Evolutionary conservation across 768 basidiomycete genomes (phyloP).

Genomic region (Trametes coccinea): DNA sequence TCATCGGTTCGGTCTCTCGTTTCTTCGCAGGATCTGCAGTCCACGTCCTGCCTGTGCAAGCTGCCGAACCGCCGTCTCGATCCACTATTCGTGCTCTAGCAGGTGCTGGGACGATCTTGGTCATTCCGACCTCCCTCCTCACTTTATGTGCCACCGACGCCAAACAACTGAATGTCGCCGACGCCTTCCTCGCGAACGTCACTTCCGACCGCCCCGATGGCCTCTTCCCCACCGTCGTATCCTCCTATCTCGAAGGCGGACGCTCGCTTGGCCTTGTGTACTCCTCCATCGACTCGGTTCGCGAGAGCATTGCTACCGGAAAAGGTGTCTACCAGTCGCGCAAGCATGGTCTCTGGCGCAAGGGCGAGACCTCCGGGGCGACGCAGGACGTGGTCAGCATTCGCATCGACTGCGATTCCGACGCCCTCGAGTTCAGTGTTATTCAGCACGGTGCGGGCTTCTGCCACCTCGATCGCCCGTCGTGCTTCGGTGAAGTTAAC

Average conservation of each 20-base stretch:
- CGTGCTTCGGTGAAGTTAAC: slow-evolving; percentile 85
- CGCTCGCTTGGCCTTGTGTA: slow-evolving; percentile 91
- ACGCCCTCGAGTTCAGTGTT: slow-evolving; percentile 89
- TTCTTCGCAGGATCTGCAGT: slow-evolving; percentile 69
- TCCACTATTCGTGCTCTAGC: slow-evolving; percentile 61
- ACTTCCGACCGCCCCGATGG: slow-evolving; percentile 88
- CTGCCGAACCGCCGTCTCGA: slow-evolving; percentile 53
- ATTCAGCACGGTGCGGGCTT: slow-evolving; percentile 89
- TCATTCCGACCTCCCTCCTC: slow-evolving; percentile 73
- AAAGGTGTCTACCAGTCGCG: slow-evolving; percentile 96
- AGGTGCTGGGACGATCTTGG: slow-evolving; percentile 60
- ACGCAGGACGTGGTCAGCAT: slow-evolving; percentile 86
- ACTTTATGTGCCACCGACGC: slow-evolving; percentile 55
- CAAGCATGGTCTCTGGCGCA: slow-evolving; percentile 94
- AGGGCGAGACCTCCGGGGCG: slow-evolving; percentile 95
- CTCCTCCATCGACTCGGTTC: slow-evolving; percentile 84
- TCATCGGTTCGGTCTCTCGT: slow-evolving; percentile 72
- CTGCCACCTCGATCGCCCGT: slow-evolving; percentile 84
- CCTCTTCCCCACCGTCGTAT: slow-evolving; percentile 90
- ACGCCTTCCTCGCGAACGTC: slow-evolving; percentile 83
- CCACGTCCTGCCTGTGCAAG: slow-evolving; percentile 53
- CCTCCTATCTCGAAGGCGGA: slow-evolving; percentile 63
- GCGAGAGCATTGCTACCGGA: slow-evolving; percentile 83
- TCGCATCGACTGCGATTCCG: slow-evolving; percentile 87
- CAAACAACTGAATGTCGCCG: slow-evolving; percentile 68